Conservation (phyloP, 2,329 filamentous ascomycete species). For the Dothideomycetes sp. region DNA sequence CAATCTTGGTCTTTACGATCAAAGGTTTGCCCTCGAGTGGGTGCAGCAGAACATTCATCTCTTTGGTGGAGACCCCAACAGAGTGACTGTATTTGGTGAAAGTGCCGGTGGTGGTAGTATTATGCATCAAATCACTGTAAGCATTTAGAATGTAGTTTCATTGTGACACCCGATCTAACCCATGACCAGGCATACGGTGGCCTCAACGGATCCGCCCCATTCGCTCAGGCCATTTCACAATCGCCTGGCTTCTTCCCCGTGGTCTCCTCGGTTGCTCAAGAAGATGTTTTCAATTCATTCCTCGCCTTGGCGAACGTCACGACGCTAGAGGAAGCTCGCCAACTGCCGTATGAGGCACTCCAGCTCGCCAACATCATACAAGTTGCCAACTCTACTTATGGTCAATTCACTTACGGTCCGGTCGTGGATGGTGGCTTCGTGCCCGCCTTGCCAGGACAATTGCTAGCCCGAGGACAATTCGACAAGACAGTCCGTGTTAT, state of each 20-base stretch:
- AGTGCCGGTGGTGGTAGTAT: conserved; percentile 43
- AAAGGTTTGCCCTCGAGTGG: conserved; percentile 47
- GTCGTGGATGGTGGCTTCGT: conserved; percentile 40
- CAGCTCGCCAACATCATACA: conserved; percentile 34
- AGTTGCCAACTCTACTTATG: conserved; percentile 28
- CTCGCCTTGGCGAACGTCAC: conserved; percentile 31
- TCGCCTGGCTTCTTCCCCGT: conserved; percentile 33
- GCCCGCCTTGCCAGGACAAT: conserved; percentile 33
- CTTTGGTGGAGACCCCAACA: conserved; percentile 34
- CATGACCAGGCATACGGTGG: conserved; percentile 31
- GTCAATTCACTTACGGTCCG: conserved; percentile 34
- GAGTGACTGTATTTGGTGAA: conserved; percentile 37
- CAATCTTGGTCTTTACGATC: conserved; percentile 43
- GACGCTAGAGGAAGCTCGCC: conserved; percentile 32
- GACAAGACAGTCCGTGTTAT: conserved; percentile 35
- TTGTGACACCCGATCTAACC: neutral
- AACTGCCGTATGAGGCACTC: conserved; percentile 27
- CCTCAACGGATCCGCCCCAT: conserved; percentile 28
- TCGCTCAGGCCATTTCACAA: conserved; percentile 35
- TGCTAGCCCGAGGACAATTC: conserved; percentile 33
- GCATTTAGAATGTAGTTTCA: neutral
- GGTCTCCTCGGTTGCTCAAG: conserved; percentile 24
- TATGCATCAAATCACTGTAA: conserved; percentile 42
- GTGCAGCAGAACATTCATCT: conserved; percentile 41
- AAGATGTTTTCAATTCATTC: conserved; percentile 28